These are phyloP conservation scores for Mucor mucedo DNA, from an alignment of 371 early-diverging fungal genomes.

Conservation along the genomic window DNA sequence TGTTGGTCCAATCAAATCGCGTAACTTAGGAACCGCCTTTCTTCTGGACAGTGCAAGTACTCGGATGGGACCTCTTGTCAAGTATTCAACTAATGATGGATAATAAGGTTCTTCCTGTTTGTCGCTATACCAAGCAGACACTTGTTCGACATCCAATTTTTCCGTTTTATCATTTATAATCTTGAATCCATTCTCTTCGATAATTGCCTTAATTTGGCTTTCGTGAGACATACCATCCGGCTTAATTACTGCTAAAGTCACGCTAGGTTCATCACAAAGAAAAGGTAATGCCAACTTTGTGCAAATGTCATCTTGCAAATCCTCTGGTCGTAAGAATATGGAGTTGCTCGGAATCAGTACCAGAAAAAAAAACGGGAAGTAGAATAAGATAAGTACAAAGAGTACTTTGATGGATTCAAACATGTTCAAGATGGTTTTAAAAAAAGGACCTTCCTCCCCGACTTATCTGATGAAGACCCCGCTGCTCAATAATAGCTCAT, in stretches of 20 bases:
- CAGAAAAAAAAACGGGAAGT: constrained; percentile 12
- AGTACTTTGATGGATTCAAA: constrained; percentile 10
- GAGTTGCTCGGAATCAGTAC: constrained; percentile 15
- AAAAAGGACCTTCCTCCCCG: neutral
- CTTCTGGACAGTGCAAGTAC: constrained; percentile 21
- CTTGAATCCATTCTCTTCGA: constrained; percentile 21
- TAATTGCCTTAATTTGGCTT: constrained; percentile 14
- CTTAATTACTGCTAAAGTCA: constrained; percentile 32
- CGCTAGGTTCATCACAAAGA: constrained; percentile 5
- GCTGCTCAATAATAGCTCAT: too few species aligned
- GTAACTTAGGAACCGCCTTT: constrained; percentile 23
- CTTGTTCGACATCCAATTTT: constrained; percentile 10
- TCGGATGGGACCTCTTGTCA: constrained; percentile 30
- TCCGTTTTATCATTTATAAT: constrained; percentile 16
- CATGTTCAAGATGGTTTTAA: neutral
- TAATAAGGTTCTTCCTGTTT: constrained; percentile 27
- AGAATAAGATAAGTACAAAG: constrained; percentile 5
- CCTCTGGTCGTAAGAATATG: neutral
- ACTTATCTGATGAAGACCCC: neutral
- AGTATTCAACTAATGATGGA: constrained; percentile 25
- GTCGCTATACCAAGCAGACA: constrained; percentile 34
- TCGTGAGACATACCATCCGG: constrained; percentile 35
- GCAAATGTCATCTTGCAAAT: constrained; percentile 6
- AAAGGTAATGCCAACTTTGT: constrained; percentile 4
- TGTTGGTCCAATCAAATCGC: constrained; percentile 35